These are phyloP conservation scores for Cetradonia linearis DNA, from an alignment of 495 filamentous ascomycete genomes.

Conservation along the genomic window DNA sequence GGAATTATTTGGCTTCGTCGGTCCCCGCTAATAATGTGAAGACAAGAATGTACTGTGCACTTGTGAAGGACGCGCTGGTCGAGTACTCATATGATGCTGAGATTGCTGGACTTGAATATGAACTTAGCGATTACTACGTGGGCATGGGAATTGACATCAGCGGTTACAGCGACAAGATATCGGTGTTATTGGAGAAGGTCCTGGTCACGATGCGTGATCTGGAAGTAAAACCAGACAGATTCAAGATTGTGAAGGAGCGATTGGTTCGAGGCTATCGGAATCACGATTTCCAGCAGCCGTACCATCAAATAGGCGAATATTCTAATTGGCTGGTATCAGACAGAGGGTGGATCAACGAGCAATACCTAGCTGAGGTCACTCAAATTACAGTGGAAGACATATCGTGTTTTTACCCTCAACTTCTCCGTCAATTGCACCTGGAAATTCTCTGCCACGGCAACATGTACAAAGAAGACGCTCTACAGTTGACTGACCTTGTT, in stretches of 20 bases:
- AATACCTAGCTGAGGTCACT: slow-evolving; percentile 67
- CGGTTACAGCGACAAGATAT: slow-evolving; percentile 94
- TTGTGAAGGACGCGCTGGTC: slow-evolving; percentile 78
- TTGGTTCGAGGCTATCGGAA: slow-evolving; percentile 67
- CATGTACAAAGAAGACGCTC: slow-evolving; percentile 87
- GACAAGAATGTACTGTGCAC: slow-evolving; percentile 69
- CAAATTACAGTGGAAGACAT: slow-evolving; percentile 65
- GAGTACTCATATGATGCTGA: slow-evolving; percentile 98
- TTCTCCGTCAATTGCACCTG: slow-evolving; percentile 76
- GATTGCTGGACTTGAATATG: slow-evolving; percentile 81
- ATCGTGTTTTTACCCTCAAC: slow-evolving; percentile 63
- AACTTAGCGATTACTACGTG: slow-evolving; percentile 53
- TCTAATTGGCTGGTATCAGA: slow-evolving; percentile 69
- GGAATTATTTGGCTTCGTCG: slow-evolving; percentile 65
- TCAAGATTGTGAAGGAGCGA: slow-evolving; percentile 85
- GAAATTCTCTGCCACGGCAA: slow-evolving; percentile 89
- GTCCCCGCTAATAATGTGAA: slow-evolving; percentile 71
- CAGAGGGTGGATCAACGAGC: slow-evolving; percentile 68
- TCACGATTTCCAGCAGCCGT: slow-evolving; percentile 78
- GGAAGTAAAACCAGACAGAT: slow-evolving; percentile 70
- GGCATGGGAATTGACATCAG: slow-evolving; percentile 72
- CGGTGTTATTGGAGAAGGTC: slow-evolving; percentile 84
- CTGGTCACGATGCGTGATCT: slow-evolving; percentile 78
- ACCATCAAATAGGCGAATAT: slow-evolving; percentile 80
- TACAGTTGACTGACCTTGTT: slow-evolving; percentile 73